phyloP scores from a whole-genome alignment of 345 rosid genomes.

The Citrus glauca region DNA sequence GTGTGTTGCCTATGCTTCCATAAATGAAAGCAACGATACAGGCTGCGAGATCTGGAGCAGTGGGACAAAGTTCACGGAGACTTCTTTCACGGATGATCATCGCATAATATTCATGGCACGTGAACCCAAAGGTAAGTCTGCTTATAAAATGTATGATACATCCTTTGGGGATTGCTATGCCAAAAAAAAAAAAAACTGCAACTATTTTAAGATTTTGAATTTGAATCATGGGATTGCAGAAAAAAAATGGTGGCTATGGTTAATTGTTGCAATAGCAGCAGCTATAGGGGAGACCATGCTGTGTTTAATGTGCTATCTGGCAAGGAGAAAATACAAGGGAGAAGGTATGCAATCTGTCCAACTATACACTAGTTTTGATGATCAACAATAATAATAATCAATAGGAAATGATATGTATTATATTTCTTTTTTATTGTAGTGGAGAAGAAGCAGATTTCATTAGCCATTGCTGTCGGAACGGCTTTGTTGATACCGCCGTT shows the following conservation, averaged over 20 bases:
- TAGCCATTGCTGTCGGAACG: background rate
- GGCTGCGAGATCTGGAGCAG: background rate
- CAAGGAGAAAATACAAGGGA: background rate
- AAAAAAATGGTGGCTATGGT: constrained; percentile 1
- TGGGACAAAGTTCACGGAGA: background rate
- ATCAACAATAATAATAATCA: no score
- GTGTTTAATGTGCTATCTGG: background rate
- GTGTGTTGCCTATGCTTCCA: background rate
- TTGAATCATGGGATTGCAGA: background rate
- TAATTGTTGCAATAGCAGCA: background rate
- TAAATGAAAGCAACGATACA: background rate
- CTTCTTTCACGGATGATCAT: no score
- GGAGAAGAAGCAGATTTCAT: background rate
- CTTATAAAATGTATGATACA: background rate
- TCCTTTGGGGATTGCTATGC: no score
- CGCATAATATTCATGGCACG: no score
- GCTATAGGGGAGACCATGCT: no score
- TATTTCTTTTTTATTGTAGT: background rate
- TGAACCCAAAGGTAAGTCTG: background rate
- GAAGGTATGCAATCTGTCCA: background rate
- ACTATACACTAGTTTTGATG: no score
- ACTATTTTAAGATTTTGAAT: background rate
- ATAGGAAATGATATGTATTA: no score
- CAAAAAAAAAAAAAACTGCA: background rate
- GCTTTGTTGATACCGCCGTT: background rate